Percentiles rank a stretch among this genome's conserved stretches.
These are phyloP conservation scores for Eimeria necatrix DNA, from an alignment of 169 alveolate species.

Conservation along the genomic window DNA sequence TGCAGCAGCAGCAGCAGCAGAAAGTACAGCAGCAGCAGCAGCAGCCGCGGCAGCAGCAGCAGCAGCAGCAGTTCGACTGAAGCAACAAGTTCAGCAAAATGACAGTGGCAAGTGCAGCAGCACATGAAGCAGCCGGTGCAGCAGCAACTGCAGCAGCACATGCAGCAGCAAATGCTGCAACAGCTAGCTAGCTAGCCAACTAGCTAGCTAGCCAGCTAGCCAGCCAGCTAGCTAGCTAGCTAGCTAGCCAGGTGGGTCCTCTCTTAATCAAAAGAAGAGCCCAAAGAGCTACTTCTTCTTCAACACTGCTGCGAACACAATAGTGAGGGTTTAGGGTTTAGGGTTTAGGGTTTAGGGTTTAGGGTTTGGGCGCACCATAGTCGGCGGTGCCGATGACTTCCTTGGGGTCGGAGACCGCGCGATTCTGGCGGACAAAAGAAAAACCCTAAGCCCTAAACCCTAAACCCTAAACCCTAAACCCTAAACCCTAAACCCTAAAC, in stretches of 20 bases:
- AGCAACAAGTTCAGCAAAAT: no score
- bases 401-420: neutral
- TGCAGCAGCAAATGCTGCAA: neutral
- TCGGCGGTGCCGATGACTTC: neutral
- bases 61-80: no score
- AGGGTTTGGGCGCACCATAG: neutral
- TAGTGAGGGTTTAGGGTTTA: conserved; percentile 7
- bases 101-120: no score
- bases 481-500: conserved; percentile 22
- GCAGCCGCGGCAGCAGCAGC: no score
- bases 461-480: conserved; percentile 12
- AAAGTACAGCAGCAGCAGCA: neutral
- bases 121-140: no score
- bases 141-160: neutral
- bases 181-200: neutral
- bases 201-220: neutral
- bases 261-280: neutral
- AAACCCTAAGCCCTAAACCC: neutral
- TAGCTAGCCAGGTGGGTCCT: neutral
- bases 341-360: conserved; percentile 8
- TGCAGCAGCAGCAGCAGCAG: no score
- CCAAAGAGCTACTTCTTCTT: neutral
- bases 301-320: neutral
- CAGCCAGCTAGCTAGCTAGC: neutral
- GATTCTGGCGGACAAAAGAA: neutral